Conservation (phyloP, 1,284 basidiomycete species). For the Naganishia albida region DNA sequence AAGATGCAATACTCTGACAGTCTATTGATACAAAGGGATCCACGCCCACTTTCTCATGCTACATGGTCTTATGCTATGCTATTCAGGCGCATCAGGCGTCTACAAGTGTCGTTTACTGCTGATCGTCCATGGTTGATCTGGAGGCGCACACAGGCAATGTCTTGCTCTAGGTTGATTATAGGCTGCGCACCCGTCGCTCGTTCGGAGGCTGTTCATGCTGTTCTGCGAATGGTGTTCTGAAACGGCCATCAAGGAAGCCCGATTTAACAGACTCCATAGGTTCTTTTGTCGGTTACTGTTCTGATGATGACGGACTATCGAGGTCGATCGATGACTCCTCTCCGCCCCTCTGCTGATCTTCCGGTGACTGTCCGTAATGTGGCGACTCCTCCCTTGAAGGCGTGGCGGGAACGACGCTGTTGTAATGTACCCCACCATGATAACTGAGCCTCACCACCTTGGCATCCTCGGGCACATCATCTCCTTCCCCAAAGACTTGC, state of each 20-base stretch:
- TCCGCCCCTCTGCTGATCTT: background rate
- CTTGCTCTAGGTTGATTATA: constrained; percentile 1
- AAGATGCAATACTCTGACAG: background rate
- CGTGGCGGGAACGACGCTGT: constrained; percentile 18
- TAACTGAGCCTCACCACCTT: constrained; percentile 25
- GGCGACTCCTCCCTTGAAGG: background rate
- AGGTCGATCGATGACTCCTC: background rate
- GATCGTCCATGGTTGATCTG: constrained; percentile 1
- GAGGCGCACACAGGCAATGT: background rate
- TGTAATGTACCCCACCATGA: constrained; percentile 25
- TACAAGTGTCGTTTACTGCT: constrained; percentile 3
- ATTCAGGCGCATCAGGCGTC: background rate
- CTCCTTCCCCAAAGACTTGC: constrained; percentile 21
- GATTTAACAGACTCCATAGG: background rate
- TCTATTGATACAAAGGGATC: constrained; percentile 10
- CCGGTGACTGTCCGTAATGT: background rate
- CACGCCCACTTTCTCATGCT: constrained; percentile 6
- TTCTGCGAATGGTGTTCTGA: too few species aligned
- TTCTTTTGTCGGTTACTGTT: background rate
- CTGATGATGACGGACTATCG: background rate
- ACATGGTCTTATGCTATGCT: constrained; percentile 5
- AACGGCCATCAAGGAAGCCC: too few species aligned
- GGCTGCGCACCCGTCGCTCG: background rate
- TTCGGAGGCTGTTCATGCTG: background rate
- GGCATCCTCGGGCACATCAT: constrained; percentile 15